Conservation (phyloP, 768 basidiomycete genomes). For the Pleurotus tuber-regium region DNA sequence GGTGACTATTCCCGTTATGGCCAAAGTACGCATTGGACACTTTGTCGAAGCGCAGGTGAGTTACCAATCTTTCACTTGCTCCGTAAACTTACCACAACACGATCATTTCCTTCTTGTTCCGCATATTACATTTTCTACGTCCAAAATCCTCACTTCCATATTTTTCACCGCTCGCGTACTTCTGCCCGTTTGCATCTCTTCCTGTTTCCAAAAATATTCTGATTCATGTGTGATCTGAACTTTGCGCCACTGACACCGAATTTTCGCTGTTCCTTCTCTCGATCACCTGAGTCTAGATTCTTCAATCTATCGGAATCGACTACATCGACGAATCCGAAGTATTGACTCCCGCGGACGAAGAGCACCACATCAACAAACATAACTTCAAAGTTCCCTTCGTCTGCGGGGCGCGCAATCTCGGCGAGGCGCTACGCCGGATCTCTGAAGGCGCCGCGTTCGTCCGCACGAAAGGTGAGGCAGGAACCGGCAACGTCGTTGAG, state of each 20-base stretch:
- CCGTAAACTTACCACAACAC: too few relatives aligned
- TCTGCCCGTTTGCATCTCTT: too few relatives aligned
- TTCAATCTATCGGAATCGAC: conserved; percentile 92
- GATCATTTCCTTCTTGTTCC: too few relatives aligned
- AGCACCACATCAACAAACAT: conserved; percentile 97
- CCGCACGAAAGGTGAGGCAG: conserved; percentile 94
- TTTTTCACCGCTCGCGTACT: too few relatives aligned
- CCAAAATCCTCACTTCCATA: too few relatives aligned
- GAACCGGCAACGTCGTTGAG: conserved; percentile 88
- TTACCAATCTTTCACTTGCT: conserved; percentile 5
- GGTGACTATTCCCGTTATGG: conserved; percentile 97
- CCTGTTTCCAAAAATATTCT: too few relatives aligned
- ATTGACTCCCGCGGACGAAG: conserved; percentile 93
- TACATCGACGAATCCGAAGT: conserved; percentile 97
- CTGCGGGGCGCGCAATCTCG: conserved; percentile 92
- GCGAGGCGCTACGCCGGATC: conserved; percentile 94
- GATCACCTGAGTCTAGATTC: conserved; percentile 59
- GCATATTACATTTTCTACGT: too few relatives aligned
- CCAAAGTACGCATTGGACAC: conserved; percentile 94
- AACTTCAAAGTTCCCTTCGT: conserved; percentile 94
- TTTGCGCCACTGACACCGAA: too few relatives aligned
- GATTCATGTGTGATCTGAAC: too few relatives aligned
- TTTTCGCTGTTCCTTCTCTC: too few relatives aligned
- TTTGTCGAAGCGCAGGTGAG: conserved; percentile 92
- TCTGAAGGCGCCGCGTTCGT: conserved; percentile 98